phyloP scores from a whole-genome alignment of 2,329 filamentous ascomycete genomes.

The Lachnellula occidentalis region DNA sequence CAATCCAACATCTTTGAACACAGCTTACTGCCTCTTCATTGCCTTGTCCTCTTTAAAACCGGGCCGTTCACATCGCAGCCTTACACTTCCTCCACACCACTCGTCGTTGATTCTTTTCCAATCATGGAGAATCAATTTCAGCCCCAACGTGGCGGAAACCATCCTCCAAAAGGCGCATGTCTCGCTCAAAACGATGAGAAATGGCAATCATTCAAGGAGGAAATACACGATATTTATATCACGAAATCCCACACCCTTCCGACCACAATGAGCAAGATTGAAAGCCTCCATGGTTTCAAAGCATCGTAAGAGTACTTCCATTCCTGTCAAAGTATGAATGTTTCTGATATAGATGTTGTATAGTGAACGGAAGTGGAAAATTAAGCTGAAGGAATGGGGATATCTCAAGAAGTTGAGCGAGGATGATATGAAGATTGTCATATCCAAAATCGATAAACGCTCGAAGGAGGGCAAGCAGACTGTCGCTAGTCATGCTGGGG shows the following conservation, averaged over 20 bases:
- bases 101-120: too few relatives aligned
- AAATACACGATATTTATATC: background rate
- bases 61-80: background rate
- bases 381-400: background rate
- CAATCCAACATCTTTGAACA: too few relatives aligned
- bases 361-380: background rate
- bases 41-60: too few relatives aligned
- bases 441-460: background rate
- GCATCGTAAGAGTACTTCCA: background rate
- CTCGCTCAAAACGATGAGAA: background rate
- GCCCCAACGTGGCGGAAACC: background rate
- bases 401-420: background rate
- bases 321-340: background rate
- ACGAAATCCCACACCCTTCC: background rate
- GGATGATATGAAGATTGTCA: background rate
- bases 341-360: background rate
- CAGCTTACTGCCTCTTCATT: too few relatives aligned
- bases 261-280: background rate
- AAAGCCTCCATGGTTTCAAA: background rate
- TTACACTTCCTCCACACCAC: too few relatives aligned
- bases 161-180: background rate
- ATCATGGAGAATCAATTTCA: background rate
- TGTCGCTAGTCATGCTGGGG: background rate
- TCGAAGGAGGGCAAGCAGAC: background rate
- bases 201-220: background rate